Percentiles rank a stretch among this genome's conserved stretches.
Evolutionary conservation across 2,329 filamentous ascomycete genomes (phyloP).

Genomic region (Pseudocercospora fuligena): DNA sequence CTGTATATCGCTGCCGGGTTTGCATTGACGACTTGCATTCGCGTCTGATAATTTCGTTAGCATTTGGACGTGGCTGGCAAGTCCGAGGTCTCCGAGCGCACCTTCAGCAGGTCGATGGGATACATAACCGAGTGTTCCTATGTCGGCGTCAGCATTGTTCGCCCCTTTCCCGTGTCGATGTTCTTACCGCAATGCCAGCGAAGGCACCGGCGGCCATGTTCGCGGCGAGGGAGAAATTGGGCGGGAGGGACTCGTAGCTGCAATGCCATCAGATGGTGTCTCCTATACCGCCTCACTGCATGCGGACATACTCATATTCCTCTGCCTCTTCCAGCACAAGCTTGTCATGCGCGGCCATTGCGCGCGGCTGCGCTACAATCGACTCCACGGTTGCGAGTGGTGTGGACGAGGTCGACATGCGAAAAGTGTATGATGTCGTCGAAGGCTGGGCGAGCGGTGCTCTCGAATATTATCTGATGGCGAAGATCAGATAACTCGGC

Average conservation of each 20-base stretch:
- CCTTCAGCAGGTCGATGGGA: constrained; percentile 96
- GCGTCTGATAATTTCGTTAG: constrained; percentile 65
- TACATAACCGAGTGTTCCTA: constrained; percentile 99
- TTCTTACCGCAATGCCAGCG: constrained; percentile 86
- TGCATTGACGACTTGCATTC: constrained; percentile 95
- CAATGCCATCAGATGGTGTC: constrained; percentile 28
- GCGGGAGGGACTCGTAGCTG: constrained; percentile 89
- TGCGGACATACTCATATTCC: constrained; percentile 44
- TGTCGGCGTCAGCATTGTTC: constrained; percentile 23
- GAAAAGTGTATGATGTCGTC: neutral
- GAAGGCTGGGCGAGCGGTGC: neutral
- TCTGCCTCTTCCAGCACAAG: constrained; percentile 39
- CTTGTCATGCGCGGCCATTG: constrained; percentile 41
- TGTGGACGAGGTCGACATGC: constrained; percentile 28
- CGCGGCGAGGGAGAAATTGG: constrained; percentile 89
- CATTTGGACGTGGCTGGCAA: constrained; percentile 14
- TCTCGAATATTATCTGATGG: constrained; percentile 6
- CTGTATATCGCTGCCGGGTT: constrained; percentile 80
- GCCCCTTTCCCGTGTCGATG: neutral
- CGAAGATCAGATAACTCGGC: neutral
- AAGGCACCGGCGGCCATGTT: constrained; percentile 98
- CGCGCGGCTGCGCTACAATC: constrained; percentile 24
- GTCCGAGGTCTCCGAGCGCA: constrained; percentile 48
- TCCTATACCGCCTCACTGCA: constrained; percentile 6
- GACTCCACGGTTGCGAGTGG: constrained; percentile 25